Evolutionary conservation across 176 grass and related monocot species (phyloP), one percentile per base, ranked within the genome.

Genomic region (Cenchrus purpureus): DNA sequence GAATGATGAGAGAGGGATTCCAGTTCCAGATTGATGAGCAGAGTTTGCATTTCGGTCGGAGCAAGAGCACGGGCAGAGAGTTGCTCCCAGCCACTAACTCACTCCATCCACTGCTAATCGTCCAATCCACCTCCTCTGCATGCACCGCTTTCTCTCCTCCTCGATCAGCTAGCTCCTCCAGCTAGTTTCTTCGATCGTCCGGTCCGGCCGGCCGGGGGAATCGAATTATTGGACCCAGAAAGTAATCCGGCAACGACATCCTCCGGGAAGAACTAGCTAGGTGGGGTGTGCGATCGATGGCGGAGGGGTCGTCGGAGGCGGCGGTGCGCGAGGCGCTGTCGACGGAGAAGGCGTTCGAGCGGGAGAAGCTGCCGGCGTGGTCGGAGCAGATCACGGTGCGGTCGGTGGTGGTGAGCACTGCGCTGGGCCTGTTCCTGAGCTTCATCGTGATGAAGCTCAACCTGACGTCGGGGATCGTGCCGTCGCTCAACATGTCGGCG

Each of bases 361-460:
- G 77, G 7, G 79, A 92, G 86, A 25, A 40, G 2, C 77, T 95
- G 9, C 93, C 91, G 19, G 37, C 86, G 9, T 95, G 93, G 93
- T 83, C 84, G 32, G 86, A 92, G 72, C 93, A 95, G 93, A 89
- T 95, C 83, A 95, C 88, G 11, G 29, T 84, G 31, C 80, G 93
- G 0, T 85, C 93, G 2, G 4, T 95, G 79, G 91, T 86, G 55
- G 93, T 95, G 11, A 95, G 93, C 88, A 8, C 85, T 2, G 56
- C 10, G 15, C 81, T 95, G 62, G 90, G 91, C 5, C 19, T 91
- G 9, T 92, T 95, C 88, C 84, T 95, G 0, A 95, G 93, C 91
- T 90, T 95, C 91, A 92, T 95, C 88, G 87, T 95, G 12, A 95
- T 95, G 93, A 95, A 95, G 87, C 91, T 95, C 0, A 95, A 95